phyloP scores from a whole-genome alignment of 1,284 basidiomycete species.

The Cutaneotrichosporon sp. region DNA sequence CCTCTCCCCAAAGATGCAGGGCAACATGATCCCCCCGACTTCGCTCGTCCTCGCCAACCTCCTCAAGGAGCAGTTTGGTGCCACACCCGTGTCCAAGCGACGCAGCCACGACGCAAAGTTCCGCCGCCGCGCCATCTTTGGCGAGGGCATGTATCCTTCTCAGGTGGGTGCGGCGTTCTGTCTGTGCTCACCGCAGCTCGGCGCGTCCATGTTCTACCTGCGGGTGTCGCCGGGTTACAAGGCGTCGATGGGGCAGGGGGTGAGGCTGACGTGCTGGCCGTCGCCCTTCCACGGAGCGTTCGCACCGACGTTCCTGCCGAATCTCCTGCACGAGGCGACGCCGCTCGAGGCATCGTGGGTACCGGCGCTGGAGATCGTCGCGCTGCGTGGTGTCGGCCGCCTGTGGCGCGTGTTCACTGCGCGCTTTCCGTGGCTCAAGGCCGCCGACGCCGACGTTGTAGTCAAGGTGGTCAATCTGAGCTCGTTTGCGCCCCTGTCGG shows the following conservation, averaged over 20 bases:
- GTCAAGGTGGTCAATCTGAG: constrained; percentile 8
- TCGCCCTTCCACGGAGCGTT: constrained; percentile 5
- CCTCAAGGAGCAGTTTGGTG: constrained; percentile 5
- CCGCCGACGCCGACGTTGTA: constrained; percentile 2
- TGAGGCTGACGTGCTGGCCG: neutral
- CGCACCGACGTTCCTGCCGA: neutral
- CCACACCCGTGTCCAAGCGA: neutral
- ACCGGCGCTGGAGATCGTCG: constrained; percentile 5
- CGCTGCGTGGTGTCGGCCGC: neutral
- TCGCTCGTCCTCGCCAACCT: constrained; percentile 1
- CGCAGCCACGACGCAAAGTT: neutral
- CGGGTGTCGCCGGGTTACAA: neutral
- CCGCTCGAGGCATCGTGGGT: constrained; percentile 1
- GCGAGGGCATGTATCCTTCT: neutral
- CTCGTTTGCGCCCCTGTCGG: neutral
- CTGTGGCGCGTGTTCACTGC: constrained; percentile 8
- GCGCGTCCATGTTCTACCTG: neutral
- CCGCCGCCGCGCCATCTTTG: constrained; percentile 8
- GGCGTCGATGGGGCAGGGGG: neutral
- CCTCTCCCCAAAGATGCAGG: neutral
- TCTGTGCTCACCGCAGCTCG: constrained; percentile 7
- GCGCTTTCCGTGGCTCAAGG: constrained; percentile 1
- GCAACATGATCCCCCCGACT: neutral
- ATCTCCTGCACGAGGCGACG: constrained; percentile 1
- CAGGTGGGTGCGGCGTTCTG: neutral